Evolutionary conservation across 23 red algal species (phyloP).

Genomic region (Pyropia haitanensis): DNA sequence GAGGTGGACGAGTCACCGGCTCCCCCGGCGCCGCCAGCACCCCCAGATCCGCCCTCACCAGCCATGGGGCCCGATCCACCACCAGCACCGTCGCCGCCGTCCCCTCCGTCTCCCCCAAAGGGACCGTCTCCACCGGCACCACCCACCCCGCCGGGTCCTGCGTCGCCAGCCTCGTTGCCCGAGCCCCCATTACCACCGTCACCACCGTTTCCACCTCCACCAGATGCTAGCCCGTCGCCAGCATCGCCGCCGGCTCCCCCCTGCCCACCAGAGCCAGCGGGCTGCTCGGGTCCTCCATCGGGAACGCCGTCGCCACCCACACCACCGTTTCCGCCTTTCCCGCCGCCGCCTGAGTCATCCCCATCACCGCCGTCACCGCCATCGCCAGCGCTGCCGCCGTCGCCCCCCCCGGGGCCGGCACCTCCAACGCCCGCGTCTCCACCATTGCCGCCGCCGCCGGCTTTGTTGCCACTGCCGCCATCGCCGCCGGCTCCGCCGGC

Average conservation of each 20-base stretch:
- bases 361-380: slow-evolving; percentile 13
- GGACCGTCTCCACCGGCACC: slow-evolving; percentile 1
- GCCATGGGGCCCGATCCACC: neutral
- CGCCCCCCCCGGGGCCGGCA: neutral
- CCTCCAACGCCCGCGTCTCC: slow-evolving; percentile 3
- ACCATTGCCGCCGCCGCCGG: neutral
- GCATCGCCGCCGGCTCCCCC: too few species aligned
- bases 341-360: too few species aligned
- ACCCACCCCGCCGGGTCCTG: slow-evolving; percentile 1
- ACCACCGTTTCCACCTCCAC: neutral
- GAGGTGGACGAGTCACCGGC: neutral
- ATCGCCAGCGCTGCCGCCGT: neutral
- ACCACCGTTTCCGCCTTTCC: too few species aligned
- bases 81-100: neutral
- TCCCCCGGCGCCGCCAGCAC: slow-evolving; percentile 1
- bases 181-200: slow-evolving; percentile 5
- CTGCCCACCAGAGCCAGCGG: too few species aligned
- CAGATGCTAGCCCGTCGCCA: too few species aligned
- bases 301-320: too few species aligned
- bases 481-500: slow-evolving; percentile 4
- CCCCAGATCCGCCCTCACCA: slow-evolving; percentile 1
- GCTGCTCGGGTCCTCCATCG: too few species aligned
- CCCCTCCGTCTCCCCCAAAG: neutral
- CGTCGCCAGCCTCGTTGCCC: neutral
- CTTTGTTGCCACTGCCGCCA: slow-evolving; percentile 1